Conservation (phyloP, 2,329 filamentous ascomycete genomes). For the Fusarium ambrosium region DNA sequence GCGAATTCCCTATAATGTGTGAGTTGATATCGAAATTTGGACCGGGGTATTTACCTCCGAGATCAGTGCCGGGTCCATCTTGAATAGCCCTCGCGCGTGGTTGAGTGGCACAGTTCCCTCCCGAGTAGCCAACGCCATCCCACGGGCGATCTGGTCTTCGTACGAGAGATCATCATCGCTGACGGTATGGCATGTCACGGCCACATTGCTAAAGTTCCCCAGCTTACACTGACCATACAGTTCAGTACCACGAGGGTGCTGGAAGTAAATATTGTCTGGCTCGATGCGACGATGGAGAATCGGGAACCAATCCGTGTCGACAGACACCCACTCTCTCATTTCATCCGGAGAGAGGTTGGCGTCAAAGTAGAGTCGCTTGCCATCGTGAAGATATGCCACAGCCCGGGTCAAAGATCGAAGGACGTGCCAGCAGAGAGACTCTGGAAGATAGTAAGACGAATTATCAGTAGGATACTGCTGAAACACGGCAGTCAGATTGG, state of each 20-base stretch:
- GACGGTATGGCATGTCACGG: slow-evolving; percentile 54
- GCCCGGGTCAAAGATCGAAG: slow-evolving; percentile 62
- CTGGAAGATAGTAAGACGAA: slow-evolving; percentile 58
- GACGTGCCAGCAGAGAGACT: slow-evolving; percentile 70
- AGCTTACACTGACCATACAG: slow-evolving; percentile 68
- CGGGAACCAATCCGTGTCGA: slow-evolving; percentile 63
- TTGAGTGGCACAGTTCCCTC: slow-evolving; percentile 32
- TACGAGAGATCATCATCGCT: neutral
- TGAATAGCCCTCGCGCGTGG: slow-evolving; percentile 4
- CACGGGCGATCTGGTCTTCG: neutral
- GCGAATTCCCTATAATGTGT: slow-evolving; percentile 43
- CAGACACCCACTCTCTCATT: slow-evolving; percentile 22
- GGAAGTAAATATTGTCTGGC: slow-evolving; percentile 65
- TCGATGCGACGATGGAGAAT: slow-evolving; percentile 64
- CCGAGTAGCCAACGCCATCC: slow-evolving; percentile 28
- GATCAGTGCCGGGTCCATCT: slow-evolving; percentile 14
- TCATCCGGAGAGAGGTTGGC: slow-evolving; percentile 5
- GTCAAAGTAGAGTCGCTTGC: slow-evolving; percentile 49
- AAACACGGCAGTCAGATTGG: slow-evolving; percentile 61
- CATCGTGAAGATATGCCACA: slow-evolving; percentile 67
- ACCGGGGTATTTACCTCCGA: slow-evolving; percentile 17
- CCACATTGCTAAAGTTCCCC: slow-evolving; percentile 60
- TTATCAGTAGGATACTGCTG: slow-evolving; percentile 40
- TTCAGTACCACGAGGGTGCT: slow-evolving; percentile 61
- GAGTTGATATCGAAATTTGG: neutral